Base-by-base conservation (phyloP, 2,329 filamentous ascomycete species). In the Westerdykella sp. region DNA sequence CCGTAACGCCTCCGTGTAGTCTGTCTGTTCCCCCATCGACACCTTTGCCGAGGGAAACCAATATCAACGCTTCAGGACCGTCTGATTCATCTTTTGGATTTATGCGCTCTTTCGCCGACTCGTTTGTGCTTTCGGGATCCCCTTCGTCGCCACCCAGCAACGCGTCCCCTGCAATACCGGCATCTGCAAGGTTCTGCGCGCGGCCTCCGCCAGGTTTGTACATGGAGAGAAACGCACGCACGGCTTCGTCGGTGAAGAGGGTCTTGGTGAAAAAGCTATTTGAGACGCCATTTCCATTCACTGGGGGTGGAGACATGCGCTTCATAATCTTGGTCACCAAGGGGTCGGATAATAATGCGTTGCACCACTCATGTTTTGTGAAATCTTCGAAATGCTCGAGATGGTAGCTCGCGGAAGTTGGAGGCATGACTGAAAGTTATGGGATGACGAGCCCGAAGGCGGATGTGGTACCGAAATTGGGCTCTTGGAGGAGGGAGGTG, bases 1-100 rank as follows among this genome's bases (percentile, higher is more conserved):
- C 54, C 7, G 49, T 54, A 0, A 60, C 41, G 3, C 59, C 58
- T n/a, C 58, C 58, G 40, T 62, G 59, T 16, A 60, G 32, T n/a
- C 52, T 41, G 14, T 43, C 22, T 11, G 45, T 37, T 2, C 49
- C 54, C 6, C 57, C 56, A 35, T 61, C 57, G 4, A 59, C 7
- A n/a, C 50, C 53, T 4, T 28, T 38, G 5, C 53, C 55, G 7
- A 61, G 13, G 0, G 55, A 59, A 1, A 55, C 45, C 6, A 61
- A 42, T 4, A 57, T 46, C 2, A 53, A 44, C 10, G 42, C 38
- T 36, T 62, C 58, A 2, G 57, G 47, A 4, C 43, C 45, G 18
- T 54, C 51, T 3, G 47, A 38, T 22, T 51, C 50, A 6, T 42
- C 40, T 10, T 46, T 21, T 6, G 18, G 18, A 21, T 21, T 6